Conservation (phyloP, 2,329 filamentous ascomycete species). For the Talaromyces sp. region DNA sequence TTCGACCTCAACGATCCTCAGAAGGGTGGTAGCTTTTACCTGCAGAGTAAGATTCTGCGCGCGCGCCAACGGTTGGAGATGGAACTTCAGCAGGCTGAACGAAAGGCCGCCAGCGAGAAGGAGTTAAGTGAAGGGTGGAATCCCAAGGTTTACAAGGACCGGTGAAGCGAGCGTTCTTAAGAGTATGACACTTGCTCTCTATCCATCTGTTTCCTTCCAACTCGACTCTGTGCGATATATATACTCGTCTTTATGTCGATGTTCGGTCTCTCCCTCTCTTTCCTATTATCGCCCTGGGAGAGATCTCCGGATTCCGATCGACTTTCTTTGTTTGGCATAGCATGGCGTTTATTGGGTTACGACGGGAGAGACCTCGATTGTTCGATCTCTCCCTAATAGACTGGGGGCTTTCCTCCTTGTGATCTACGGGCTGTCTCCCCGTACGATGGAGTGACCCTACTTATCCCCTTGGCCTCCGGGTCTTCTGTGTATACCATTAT, state of each 20-base stretch:
- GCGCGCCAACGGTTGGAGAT: conserved; percentile 90
- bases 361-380: conserved; percentile 27
- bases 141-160: conserved; percentile 91
- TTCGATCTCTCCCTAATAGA: conserved; percentile 19
- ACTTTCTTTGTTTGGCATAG: conserved; percentile 40
- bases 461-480: conserved; percentile 14
- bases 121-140: conserved; percentile 87
- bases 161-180: conserved; percentile 47
- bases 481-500: conserved; percentile 27
- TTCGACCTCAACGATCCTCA: conserved; percentile 94
- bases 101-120: conserved; percentile 72
- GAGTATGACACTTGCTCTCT: neutral
- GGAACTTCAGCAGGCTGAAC: conserved; percentile 73
- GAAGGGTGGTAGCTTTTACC: conserved; percentile 95
- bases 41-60: conserved; percentile 93
- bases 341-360: conserved; percentile 42
- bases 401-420: conserved; percentile 5
- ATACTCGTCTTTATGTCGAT: conserved; percentile 5
- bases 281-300: conserved; percentile 6
- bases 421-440: neutral
- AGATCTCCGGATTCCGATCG: conserved; percentile 14
- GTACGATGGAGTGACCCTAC: conserved; percentile 1
- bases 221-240: neutral
- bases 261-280: neutral
- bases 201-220: conserved; percentile 1